A percentile compares a stretch with the other conserved stretches of the same genome.
These are phyloP conservation scores for Ophiosphaerella narmari DNA, from an alignment of 2,329 filamentous ascomycete genomes.

Conservation along the genomic window DNA sequence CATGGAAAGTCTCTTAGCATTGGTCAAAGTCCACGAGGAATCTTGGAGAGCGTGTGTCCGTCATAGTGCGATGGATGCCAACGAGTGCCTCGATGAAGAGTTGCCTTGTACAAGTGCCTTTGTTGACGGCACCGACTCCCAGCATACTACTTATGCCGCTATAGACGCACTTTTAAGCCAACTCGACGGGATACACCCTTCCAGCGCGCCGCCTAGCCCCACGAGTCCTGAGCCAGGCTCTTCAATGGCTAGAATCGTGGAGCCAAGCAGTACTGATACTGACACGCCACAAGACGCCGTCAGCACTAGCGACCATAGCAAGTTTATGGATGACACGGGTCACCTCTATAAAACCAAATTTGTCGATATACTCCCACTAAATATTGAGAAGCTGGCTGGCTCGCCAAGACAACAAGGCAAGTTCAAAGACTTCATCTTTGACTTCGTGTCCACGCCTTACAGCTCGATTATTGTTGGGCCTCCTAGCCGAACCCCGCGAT, in stretches of 20 bases:
- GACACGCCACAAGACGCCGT: constrained; percentile 2
- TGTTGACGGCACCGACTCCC: neutral
- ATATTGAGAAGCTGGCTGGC: neutral
- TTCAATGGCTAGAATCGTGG: neutral
- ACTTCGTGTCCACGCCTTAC: neutral
- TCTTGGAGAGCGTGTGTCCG: no score
- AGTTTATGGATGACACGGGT: no score
- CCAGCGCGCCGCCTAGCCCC: neutral
- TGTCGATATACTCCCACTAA: no score
- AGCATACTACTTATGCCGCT: neutral
- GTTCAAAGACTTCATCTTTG: neutral
- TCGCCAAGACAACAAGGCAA: neutral
- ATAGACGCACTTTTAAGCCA: neutral
- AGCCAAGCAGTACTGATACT: constrained; percentile 7
- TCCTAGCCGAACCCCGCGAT: no score
- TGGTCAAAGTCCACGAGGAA: no score
- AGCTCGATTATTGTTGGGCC: no score
- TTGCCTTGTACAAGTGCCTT: neutral
- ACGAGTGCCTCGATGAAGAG: neutral
- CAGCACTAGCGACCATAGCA: neutral
- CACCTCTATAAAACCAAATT: no score
- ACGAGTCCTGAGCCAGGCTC: constrained; percentile 1
- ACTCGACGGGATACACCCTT: neutral
- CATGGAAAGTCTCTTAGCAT: no score
- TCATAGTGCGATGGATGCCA: neutral